Evolutionary conservation across 352 stramenopile genomes (phyloP), one percentile per base, ranked within the genome.

Genomic region (Pythium brachiatum): DNA sequence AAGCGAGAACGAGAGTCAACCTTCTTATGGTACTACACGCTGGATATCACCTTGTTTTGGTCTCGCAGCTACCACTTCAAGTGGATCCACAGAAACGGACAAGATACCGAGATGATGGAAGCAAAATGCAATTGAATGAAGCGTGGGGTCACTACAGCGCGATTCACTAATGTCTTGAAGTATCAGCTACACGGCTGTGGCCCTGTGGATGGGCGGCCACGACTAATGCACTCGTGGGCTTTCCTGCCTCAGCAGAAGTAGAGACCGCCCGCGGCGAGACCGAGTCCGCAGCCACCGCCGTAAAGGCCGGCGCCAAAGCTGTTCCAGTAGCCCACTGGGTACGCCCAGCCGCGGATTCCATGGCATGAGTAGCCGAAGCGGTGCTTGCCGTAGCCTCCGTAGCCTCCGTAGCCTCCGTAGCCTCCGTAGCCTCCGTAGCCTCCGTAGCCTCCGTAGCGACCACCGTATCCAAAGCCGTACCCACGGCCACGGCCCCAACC

Each of bases 341-440:
- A 79, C 13, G 68, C 72, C 72, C 72, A 79, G 15, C 72, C 72
- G 27, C 36, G 25, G 15, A 65, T 18, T 1, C 71, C 71, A n/a
- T 57, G 47, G 46, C 52, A 74, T 13, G 48, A 52, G 60, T 69
- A 77, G 25, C 70, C 59, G 44, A 70, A 75, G 66, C 23, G 96
- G 95, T 59, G 98, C 98, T 69, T 95, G 74, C 13, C 98, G 98
- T 27, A 59, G n/a, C n/a, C n/a, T n/a, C n/a, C n/a, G n/a, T n/a
- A n/a, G n/a, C n/a, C n/a, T n/a, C n/a, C n/a, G n/a, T n/a, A n/a
- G n/a, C n/a, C n/a, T n/a, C n/a, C n/a, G n/a, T n/a, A n/a, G n/a
- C n/a, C n/a, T n/a, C n/a, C n/a, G n/a, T n/a, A n/a, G n/a, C 53
- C 29, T 26, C 50, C 50, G 38, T 44, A 44, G 38, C n/a, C n/a